Evolutionary conservation across 129 eudicot genomes (phyloP), one percentile per base, ranked within the genome.

Genomic region (Deinandra increscens): DNA sequence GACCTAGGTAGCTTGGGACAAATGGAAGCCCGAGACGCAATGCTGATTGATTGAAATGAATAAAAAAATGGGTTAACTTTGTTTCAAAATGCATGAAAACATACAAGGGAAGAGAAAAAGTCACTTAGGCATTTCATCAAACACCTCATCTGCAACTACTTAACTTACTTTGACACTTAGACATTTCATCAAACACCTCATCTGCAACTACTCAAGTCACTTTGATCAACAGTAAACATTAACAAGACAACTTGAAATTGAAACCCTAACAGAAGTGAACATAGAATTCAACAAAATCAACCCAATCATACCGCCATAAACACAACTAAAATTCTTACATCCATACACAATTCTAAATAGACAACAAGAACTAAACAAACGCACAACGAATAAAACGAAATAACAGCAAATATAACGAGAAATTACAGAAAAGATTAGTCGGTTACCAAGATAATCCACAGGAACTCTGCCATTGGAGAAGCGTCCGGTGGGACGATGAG

Each of bases 401-500:
- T 49, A 23, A 75, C 50, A 50, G 23, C 19, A 12, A 36, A 13
- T 22, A 13, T 14, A 48, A 54, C 37, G 12, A 3, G 11, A 59
- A 53, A 69, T 50, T 8, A 4, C 29, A 33, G 19, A 70, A 43
- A 78, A 22, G 50, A 20, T 4, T 10, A 37, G 33, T 29, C 0
- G 7, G 26, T 15, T n/a, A 89, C 97, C 98, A 74, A 93, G 91
- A 89, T 68, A 93, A 80, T 89, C 97, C 23, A 89, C 92, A 11
- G 97, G 96, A 68, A 93, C 81, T 66, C 97, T 85, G 31, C 98
- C 98, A 77, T 93, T 89, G 60, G 82, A 83, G 62, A 93, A 93
- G 1, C 98, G 68, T 19, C 98, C 97, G 20, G 97, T 93, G 38
- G 99, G 99, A 18, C 17, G 79, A 62, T 83, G 95, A 12, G 95